These are phyloP conservation scores for Gaertneriomyces sp. DNA, from an alignment of 192 early-diverging fungal species.

Conservation along the genomic window DNA sequence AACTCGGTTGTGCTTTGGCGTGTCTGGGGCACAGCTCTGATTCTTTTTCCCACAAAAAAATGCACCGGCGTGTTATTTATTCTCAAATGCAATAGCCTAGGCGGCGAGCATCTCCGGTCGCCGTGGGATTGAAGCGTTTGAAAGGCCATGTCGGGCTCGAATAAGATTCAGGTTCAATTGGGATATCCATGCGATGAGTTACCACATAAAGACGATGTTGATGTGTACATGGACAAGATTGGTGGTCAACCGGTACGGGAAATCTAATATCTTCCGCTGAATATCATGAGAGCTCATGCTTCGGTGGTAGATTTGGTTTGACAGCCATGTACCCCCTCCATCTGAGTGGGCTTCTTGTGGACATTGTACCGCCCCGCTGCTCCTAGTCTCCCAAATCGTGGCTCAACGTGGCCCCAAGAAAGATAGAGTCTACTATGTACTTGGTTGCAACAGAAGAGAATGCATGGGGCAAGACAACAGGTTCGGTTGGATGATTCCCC, in stretches of 20 bases:
- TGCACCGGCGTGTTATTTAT: no score
- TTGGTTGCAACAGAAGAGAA: conserved; percentile 70
- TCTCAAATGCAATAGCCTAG: no score
- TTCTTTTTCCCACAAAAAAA: no score
- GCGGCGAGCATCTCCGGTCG: no score
- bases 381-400: conserved; percentile 68
- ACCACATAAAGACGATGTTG: conserved; percentile 38
- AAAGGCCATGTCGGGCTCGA: no score
- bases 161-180: conserved; percentile 1
- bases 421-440: conserved; percentile 75
- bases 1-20: no score
- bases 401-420: conserved; percentile 66
- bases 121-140: no score
- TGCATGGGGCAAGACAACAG: conserved; percentile 68
- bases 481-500: conserved; percentile 26
- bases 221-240: conserved; percentile 63
- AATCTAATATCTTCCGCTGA: conserved; percentile 27
- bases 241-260: conserved; percentile 60
- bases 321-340: conserved; percentile 18
- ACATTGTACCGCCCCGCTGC: conserved; percentile 58
- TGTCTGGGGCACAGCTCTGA: no score
- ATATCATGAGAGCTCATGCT: not conserved
- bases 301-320: conserved; percentile 19
- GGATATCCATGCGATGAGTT: conserved; percentile 30
- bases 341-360: conserved; percentile 40